These are phyloP conservation scores for Curvularia hawaiiensis DNA, from an alignment of 2,329 filamentous ascomycete genomes.

Conservation along the genomic window DNA sequence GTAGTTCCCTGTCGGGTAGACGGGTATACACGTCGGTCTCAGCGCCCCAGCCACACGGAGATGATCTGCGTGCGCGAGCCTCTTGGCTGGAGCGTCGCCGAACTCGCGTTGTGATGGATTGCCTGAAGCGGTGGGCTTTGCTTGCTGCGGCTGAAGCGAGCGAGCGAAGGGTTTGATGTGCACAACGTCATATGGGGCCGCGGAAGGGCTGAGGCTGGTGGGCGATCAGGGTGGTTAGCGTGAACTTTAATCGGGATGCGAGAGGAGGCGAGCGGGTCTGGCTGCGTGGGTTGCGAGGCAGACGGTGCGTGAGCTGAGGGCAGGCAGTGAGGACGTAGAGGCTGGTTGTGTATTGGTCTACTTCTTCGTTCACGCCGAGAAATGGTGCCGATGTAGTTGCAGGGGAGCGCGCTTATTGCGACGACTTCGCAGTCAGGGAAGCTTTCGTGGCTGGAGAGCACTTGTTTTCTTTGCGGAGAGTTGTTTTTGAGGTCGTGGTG, in stretches of 20 bases:
- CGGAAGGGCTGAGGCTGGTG: not conserved
- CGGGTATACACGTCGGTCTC: no score
- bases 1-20: no score
- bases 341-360: not conserved
- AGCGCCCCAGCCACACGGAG: no score
- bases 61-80: not conserved
- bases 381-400: not conserved
- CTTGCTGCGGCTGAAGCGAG: not conserved
- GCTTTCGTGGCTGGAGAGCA: not conserved
- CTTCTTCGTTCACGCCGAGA: not conserved
- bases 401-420: not conserved
- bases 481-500: not conserved
- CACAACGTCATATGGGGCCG: not conserved
- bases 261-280: not conserved
- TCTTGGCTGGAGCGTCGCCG: not conserved
- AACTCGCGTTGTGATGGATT: not conserved
- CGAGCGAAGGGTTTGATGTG: not conserved
- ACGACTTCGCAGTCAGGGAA: not conserved
- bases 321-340: not conserved
- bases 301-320: not conserved
- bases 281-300: not conserved
- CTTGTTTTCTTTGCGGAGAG: not conserved
- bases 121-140: not conserved
- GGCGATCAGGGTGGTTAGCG: not conserved
- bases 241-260: not conserved